Base-by-base conservation (phyloP, 768 basidiomycete genomes). In the Suillus subluteus region DNA sequence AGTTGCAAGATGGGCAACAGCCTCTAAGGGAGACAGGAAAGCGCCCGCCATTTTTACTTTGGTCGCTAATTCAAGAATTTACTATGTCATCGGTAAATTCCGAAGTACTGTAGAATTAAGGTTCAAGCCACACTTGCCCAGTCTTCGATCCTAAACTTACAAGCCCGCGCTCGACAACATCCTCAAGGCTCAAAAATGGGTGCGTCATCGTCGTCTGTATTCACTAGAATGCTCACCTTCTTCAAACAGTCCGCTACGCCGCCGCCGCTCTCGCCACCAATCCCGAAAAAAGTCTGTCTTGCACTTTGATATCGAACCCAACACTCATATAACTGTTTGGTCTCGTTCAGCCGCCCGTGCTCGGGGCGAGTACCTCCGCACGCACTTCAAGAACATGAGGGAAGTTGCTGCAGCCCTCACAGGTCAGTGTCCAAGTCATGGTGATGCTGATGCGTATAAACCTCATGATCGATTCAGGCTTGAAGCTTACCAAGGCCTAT, bases 381-480 rank as follows among this genome's bases (percentile, higher is more conserved):
- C 98, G 58, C 97, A 98, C 85, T 99, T 98, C 90, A 99, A 99
- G 91, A 99, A 99, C 88, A 99, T 98, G 95, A 91, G 94, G 70
- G 98, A 99, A 82, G 98, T 99, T 65, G 96, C 94, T 62, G 97
- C 97, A 70, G 95, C 93, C 71, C 84, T 98, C 70, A 87, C 90
- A 71, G 96, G 96, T 95, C 70, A 75, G 86, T 80, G 50, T n/a
- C 50, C 40, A 46, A 66, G 66, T 26, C 43, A 26, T 32, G 56
- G 32, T 6, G 0, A n/a, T 26, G 59, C 37, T 8, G 0, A 38
- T 16, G 30, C 15, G 44, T 11, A 40, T 59, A n/a, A 37, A 21
- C 4, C 9, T n/a, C 30, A 26, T 6, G 62, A 55, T 58, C 43
- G 13, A 62, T 58, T 44, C 67, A 96, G 96, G 98, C 77, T 83